Evolutionary conservation across 1,284 basidiomycete species (phyloP).

Genomic region (Fomitopsis schrenkii): DNA sequence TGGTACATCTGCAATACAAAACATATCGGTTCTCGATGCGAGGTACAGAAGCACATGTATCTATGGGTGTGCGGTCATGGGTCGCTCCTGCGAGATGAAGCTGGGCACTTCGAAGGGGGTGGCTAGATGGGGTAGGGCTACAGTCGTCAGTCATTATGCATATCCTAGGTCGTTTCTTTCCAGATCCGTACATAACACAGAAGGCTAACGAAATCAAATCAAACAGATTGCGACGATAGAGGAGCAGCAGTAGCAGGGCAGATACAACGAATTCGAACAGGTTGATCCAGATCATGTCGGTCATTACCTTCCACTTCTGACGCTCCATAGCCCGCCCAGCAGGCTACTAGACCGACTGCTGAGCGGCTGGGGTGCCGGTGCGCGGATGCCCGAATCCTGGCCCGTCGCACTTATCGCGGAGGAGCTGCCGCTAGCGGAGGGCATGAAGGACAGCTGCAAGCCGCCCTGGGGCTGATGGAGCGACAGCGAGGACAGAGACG

Average conservation of each 20-base stretch:
- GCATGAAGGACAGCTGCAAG: slow-evolving; percentile 13
- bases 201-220: neutral
- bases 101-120: neutral
- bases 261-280: neutral
- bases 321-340: slow-evolving; percentile 11
- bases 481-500: neutral
- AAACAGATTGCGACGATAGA: neutral
- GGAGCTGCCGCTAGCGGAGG: slow-evolving; percentile 11
- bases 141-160: neutral
- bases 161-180: neutral
- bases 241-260: neutral
- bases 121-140: neutral
- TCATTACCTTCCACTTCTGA: slow-evolving; percentile 8
- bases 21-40: neutral
- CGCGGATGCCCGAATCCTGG: slow-evolving; percentile 19
- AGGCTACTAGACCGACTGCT: slow-evolving; percentile 15
- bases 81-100: neutral
- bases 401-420: slow-evolving; percentile 17
- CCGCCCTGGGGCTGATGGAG: neutral
- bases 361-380: slow-evolving; percentile 20
- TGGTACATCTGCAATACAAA: neutral
- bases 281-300: neutral
- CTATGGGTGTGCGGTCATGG: neutral
- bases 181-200: neutral
- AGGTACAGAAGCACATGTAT: neutral